A percentile compares a stretch with the other conserved stretches of the same genome.
These are phyloP conservation scores for Beauveria pseudobassiana DNA, from an alignment of 2,329 filamentous ascomycete species.

Conservation along the genomic window DNA sequence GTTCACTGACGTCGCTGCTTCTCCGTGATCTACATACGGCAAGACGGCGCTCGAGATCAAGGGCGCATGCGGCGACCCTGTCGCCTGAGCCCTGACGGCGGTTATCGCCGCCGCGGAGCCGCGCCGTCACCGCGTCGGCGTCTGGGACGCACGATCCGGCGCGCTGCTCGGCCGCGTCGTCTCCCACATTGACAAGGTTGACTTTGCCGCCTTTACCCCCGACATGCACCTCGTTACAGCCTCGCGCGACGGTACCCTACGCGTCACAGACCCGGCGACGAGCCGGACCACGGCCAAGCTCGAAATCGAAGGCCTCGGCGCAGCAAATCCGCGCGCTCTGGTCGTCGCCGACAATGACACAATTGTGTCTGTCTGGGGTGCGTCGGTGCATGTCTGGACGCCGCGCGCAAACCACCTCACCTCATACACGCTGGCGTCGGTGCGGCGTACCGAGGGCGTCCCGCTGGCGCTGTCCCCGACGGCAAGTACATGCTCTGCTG, in stretches of 20 bases:
- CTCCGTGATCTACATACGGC: constrained; percentile 23
- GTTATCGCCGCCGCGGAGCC: constrained; percentile 25
- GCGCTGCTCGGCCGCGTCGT: constrained; percentile 23
- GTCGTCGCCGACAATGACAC: constrained; percentile 27
- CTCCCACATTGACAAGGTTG: constrained; percentile 29
- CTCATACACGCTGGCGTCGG: constrained; percentile 27
- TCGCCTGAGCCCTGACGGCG: constrained; percentile 27
- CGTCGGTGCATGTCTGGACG: constrained; percentile 30
- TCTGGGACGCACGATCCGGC: constrained; percentile 26
- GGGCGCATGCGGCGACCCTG: constrained; percentile 21
- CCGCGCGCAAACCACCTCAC: constrained; percentile 25
- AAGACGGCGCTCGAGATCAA: constrained; percentile 26
- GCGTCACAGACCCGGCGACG: constrained; percentile 26
- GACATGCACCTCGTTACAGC: constrained; percentile 26
- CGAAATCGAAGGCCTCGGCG: constrained; percentile 24
- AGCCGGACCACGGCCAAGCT: constrained; percentile 29
- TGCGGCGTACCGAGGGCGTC: constrained; percentile 31
- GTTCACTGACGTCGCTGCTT: constrained; percentile 24
- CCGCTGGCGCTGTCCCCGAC: constrained; percentile 33
- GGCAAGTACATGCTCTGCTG: constrained; percentile 30
- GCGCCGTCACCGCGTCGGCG: constrained; percentile 20
- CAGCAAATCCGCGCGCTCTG: constrained; percentile 24
- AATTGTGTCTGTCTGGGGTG: constrained; percentile 32
- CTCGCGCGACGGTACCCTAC: constrained; percentile 29
- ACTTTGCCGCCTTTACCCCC: constrained; percentile 29